A percentile compares a stretch with the other conserved stretches of the same genome.
These are phyloP conservation scores for Vitis vinifera DNA, from an alignment of 164 flowering plant genomes.

Conservation along the genomic window ASM3070453v1 NC_081816.1:5424501-5425000, in stretches of 20 bases:
- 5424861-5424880: conserved; percentile 55
- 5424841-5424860: conserved; percentile 65
- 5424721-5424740: conserved; percentile 29
- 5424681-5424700: neutral
- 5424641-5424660: neutral
- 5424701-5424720: neutral
- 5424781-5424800: conserved; percentile 69
- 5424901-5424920: conserved; percentile 27
- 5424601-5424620: conserved; percentile 39
- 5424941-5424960: conserved; percentile 71
- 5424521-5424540: conserved; percentile 75
- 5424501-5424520: conserved; percentile 14
- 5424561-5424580: conserved; percentile 65
- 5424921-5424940: conserved; percentile 51
- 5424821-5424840: conserved; percentile 45
- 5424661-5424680: neutral
- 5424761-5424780: conserved; percentile 78
- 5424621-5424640: conserved; percentile 2
- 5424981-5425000: conserved; percentile 48
- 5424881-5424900: conserved; percentile 31
- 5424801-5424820: conserved; percentile 41
- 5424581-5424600: conserved; percentile 8
- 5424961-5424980: conserved; percentile 62
- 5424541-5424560: conserved; percentile 50
- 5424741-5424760: conserved; percentile 77